Percentiles rank a stretch among this genome's conserved stretches.
Evolutionary conservation across 2,329 filamentous ascomycete species (phyloP).

Genomic region (Alternaria panax): DNA sequence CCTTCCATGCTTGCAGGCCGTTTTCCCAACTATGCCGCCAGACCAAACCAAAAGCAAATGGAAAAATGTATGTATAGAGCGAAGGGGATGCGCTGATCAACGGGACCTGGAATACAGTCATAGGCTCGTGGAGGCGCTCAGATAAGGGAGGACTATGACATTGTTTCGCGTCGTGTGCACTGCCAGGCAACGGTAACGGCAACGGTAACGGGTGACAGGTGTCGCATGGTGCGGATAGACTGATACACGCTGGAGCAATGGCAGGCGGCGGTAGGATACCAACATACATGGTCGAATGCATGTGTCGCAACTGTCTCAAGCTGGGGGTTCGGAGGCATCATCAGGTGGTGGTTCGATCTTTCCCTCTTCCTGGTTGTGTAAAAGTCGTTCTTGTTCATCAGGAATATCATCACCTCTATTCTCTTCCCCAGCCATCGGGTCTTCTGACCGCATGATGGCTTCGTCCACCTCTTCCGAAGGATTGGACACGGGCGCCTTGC

Average conservation of each 20-base stretch:
- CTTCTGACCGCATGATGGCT: slow-evolving; percentile 28
- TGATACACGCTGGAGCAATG: not conserved
- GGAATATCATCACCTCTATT: slow-evolving; percentile 22
- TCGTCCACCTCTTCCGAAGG: slow-evolving; percentile 27
- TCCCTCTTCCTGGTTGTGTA: slow-evolving; percentile 20
- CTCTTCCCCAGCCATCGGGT: slow-evolving; percentile 29
- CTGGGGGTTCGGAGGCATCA: slow-evolving; percentile 1
- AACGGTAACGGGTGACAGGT: not conserved
- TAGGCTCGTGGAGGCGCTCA: not conserved
- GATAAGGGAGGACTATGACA: not conserved
- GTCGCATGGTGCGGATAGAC: not conserved
- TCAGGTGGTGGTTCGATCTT: slow-evolving; percentile 13
- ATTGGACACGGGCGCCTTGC: slow-evolving; percentile 25
- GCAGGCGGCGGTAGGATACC: not conserved
- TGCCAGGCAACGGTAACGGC: not conserved
- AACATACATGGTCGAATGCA: not conserved
- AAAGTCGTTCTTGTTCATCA: slow-evolving; percentile 33
- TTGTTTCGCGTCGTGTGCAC: not conserved
- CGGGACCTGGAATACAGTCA: not conserved
- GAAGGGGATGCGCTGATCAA: not conserved
- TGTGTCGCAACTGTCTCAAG: not conserved
- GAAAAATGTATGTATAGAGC: not conserved
- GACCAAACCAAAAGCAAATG: not conserved
- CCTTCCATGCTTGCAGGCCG: not conserved
- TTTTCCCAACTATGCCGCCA: not conserved